Base-by-base conservation (phyloP, 2,329 filamentous ascomycete species). In the Fusarium sp. region DNA sequence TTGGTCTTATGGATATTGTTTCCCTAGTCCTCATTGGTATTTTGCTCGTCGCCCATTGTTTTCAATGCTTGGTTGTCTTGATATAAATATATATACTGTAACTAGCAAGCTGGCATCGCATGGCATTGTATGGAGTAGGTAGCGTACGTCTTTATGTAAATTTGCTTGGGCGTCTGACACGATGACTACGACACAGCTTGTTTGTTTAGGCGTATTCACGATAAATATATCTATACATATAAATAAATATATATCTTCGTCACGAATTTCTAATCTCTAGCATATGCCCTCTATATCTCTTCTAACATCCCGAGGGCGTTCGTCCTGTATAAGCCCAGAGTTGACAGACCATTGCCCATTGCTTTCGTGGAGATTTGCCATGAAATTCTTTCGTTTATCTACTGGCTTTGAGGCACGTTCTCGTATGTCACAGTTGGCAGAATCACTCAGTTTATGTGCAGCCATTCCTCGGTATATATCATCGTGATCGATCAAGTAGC, bases 71-170 rank as follows among this genome's bases (percentile, higher is more conserved):
- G 6, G 10, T 32, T 12, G 28, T 49, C 13, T 48, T 29, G 26
- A 36, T 42, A 36, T 40, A 34, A 34, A 49, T 29, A 35, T 19
- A 40, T 53, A 24, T 49, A 40, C 57, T 32, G 32, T 60, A 52
- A 59, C 29, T 51, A 46, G 61, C 32, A 48, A 51, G 60, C 55
- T 58, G 26, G 42, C 52, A 67, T 61, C 22, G 42, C 59, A 56
- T 51, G 44, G 63, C 63, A 66, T 67, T 39, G 47, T 49, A 58
- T 29, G 64, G 59, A 67, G 63, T 49, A 42, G 51, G 41, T 49
- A 59, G 62, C 48, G 49, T 66, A 35, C n/a, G 45, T 41, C 41
- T 48, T 58, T 40, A 26, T 15, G 35, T 29, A 47, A 45, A 54
- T 35, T 25, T 58, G 32, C 34, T 46, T 60, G 31, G 45, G 28